phyloP scores from a whole-genome alignment of 345 rosid genomes.

The Mercurialis annua region DNA sequence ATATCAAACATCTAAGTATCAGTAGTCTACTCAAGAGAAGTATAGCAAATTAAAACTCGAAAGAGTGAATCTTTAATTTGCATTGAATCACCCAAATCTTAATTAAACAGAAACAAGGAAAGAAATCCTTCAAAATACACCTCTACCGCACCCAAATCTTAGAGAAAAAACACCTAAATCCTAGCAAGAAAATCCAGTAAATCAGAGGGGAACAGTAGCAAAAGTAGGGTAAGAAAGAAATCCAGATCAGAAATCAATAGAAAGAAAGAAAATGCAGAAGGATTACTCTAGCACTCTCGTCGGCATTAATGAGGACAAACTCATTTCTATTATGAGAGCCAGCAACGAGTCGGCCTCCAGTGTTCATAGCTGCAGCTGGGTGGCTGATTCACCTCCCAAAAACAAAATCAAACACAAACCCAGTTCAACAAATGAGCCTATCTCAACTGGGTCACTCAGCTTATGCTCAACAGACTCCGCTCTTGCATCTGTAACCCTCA shows the following conservation, averaged over 20 bases:
- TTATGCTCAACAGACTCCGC: conserved; percentile 7
- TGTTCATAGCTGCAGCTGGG: conserved; percentile 73
- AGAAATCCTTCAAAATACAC: neutral
- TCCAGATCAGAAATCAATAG: conserved; percentile 38
- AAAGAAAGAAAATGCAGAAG: conserved; percentile 7
- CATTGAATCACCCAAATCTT: neutral
- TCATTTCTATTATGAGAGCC: conserved; percentile 96
- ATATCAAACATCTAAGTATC: conserved; percentile 8
- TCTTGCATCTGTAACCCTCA: conserved; percentile 1
- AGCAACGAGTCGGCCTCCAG: conserved; percentile 89
- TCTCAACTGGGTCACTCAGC: neutral
- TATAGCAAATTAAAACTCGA: neutral
- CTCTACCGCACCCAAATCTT: neutral
- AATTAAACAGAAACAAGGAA: neutral
- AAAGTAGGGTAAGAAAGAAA: neutral
- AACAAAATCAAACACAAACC: conserved; percentile 15
- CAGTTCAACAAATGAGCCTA: conserved; percentile 6
- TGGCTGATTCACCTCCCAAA: conserved; percentile 3
- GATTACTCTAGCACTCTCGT: conserved; percentile 69
- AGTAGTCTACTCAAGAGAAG: conserved; percentile 3
- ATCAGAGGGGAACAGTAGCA: neutral
- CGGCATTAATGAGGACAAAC: conserved; percentile 90
- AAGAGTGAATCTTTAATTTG: neutral
- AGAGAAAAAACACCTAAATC: neutral
- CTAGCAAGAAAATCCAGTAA: neutral